Evolutionary conservation across 1,139 yeast genomes (phyloP).

Genomic region (Kodamaea sp.): DNA sequence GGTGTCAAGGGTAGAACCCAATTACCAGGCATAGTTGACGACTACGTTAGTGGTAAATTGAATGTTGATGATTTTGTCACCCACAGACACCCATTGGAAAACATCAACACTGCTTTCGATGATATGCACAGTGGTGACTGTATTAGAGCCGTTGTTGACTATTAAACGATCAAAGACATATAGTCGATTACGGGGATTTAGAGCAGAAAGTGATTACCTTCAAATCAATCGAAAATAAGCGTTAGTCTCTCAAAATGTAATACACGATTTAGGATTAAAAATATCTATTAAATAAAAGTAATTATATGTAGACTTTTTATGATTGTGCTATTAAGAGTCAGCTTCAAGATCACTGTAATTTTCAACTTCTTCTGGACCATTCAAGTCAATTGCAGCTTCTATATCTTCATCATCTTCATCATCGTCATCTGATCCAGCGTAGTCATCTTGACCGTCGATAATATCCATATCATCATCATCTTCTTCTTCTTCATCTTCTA

Average conservation of each 20-base stretch:
- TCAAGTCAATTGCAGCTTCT: conserved; percentile 18
- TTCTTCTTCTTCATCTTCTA: conserved; percentile 19
- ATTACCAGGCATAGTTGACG: conserved; percentile 85
- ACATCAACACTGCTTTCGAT: conserved; percentile 85
- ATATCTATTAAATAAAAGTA: neutral
- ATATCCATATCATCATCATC: conserved; percentile 17
- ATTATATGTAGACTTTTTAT: no score
- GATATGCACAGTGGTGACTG: conserved; percentile 94
- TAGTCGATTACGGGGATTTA: conserved; percentile 5
- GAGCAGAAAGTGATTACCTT: conserved; percentile 1
- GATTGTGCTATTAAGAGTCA: conserved; percentile 13
- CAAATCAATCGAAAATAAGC: conserved; percentile 4
- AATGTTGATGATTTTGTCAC: conserved; percentile 96
- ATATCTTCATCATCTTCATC: conserved; percentile 16
- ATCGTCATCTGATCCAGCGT: conserved; percentile 17
- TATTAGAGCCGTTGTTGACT: conserved; percentile 81
- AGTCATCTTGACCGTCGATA: conserved; percentile 16
- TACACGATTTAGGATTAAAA: neutral
- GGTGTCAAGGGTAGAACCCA: conserved; percentile 98
- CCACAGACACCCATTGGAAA: conserved; percentile 72
- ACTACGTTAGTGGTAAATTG: conserved; percentile 75
- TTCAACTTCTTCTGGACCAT: conserved; percentile 24
- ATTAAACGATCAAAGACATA: conserved; percentile 25
- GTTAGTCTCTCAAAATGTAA: neutral
- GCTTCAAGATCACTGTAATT: conserved; percentile 30